Evolutionary conservation across 2,329 filamentous ascomycete species (phyloP).

Genomic region (Alternaria sp.): DNA sequence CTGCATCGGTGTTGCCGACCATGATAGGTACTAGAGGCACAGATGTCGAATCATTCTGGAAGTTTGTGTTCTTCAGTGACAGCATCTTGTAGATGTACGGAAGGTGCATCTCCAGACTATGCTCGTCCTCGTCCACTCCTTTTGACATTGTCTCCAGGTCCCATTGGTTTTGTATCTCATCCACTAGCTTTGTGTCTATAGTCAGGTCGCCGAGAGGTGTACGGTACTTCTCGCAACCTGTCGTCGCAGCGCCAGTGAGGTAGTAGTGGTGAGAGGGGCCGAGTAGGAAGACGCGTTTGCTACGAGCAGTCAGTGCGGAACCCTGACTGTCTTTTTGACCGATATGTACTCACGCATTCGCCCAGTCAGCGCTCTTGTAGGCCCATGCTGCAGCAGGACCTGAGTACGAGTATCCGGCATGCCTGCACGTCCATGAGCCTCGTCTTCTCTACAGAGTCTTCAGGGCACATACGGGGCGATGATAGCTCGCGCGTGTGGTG

Average conservation of each 20-base stretch:
- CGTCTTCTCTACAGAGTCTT: not conserved
- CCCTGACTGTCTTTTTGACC: not conserved
- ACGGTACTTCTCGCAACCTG: conserved; percentile 72
- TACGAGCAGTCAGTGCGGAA: conserved; percentile 37
- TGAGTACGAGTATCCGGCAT: conserved; percentile 93
- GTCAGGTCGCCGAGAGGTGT: conserved; percentile 77
- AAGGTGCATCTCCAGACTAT: conserved; percentile 96
- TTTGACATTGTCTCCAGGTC: conserved; percentile 63
- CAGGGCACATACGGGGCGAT: conserved; percentile 81
- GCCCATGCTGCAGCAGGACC: conserved; percentile 93
- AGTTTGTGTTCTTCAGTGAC: conserved; percentile 51
- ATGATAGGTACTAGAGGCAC: conserved; percentile 86
- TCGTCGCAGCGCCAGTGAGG: conserved; percentile 78
- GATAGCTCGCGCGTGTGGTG: conserved; percentile 78
- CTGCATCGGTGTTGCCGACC: conserved; percentile 74
- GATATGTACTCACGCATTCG: conserved; percentile 66
- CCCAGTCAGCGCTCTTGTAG: conserved; percentile 87
- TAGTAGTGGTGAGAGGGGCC: conserved; percentile 92
- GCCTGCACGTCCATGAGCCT: conserved; percentile 64
- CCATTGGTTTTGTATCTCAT: conserved; percentile 51
- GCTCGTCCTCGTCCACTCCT: conserved; percentile 78
- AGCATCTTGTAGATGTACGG: conserved; percentile 89
- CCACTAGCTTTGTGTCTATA: conserved; percentile 68
- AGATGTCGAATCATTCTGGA: conserved; percentile 60
- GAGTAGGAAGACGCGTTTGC: conserved; percentile 88